These are phyloP conservation scores for Coemansia sp. DNA, from an alignment of 192 early-diverging fungal genomes.

Conservation along the genomic window DNA sequence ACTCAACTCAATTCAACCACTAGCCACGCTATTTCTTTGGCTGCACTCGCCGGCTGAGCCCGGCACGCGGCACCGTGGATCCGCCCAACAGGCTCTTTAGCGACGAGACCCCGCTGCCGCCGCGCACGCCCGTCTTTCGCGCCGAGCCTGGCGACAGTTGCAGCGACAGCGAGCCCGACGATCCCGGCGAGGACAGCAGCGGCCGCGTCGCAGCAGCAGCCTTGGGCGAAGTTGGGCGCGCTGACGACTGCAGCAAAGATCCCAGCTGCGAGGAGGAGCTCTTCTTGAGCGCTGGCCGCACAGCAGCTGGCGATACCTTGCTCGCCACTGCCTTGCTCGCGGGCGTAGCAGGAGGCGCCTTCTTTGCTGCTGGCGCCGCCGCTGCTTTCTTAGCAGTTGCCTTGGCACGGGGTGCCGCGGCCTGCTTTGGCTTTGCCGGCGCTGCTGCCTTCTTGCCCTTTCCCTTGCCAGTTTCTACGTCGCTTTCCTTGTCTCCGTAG, in stretches of 20 bases:
- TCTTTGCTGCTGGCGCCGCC: neutral
- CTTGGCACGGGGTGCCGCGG: neutral
- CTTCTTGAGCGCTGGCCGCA: neutral
- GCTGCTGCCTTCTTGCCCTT: neutral
- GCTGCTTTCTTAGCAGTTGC: neutral
- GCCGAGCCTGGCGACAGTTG: conserved; percentile 8
- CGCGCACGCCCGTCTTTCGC: conserved; percentile 6
- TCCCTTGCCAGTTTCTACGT: neutral
- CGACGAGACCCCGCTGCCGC: conserved; percentile 18
- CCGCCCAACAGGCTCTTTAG: conserved; percentile 32
- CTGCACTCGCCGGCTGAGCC: conserved; percentile 23
- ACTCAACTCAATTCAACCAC: neutral
- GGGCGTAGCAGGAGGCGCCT: neutral
- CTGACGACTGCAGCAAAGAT: conserved; percentile 23
- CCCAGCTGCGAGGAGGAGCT: conserved; percentile 9
- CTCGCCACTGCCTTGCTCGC: neutral
- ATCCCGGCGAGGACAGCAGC: conserved; percentile 9
- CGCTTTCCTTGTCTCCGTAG: conserved; percentile 3
- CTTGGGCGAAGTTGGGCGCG: conserved; percentile 1
- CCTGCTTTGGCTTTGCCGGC: neutral
- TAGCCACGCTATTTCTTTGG: conserved; percentile 14
- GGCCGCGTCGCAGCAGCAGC: conserved; percentile 13
- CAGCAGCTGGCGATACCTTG: neutral
- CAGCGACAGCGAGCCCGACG: conserved; percentile 20
- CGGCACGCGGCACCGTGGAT: conserved; percentile 36